Base-by-base conservation (phyloP, 2,329 filamentous ascomycete species). In the Monosporascus ibericus region DNA sequence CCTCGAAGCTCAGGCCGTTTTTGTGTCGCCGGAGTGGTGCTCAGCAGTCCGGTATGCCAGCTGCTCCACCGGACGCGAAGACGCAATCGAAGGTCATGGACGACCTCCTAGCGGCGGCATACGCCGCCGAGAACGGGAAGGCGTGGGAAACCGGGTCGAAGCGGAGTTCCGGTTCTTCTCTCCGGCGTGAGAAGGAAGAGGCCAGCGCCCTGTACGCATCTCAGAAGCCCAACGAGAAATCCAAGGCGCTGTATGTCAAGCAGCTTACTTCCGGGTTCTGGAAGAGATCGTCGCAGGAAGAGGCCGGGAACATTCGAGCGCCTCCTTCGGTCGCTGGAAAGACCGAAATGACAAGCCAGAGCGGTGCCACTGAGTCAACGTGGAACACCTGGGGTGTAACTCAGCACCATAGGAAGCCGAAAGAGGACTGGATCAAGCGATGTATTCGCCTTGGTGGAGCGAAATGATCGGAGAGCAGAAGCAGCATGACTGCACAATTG, bases 331-430 rank as follows among this genome's bases (percentile, higher is more conserved):
- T 60, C 14, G 53, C 58, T 17, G 58, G 51, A 5, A 50, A 44
- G 37, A 60, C 56, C 1, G 58, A 58, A 34, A 48, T 50, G 38
- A 57, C 58, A 11, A 42, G 27, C 40, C 40, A 44, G 40, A 46
- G 42, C 22, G 42, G 42, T 15, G 56, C 49, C 20, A 56, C 55
- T 1, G 58, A 60, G 48, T 57, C 52, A 18, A 60, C 58, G 3
- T 60, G 58, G 58, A 57, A 50, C 51, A 60, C 58, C 3, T 60
- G 58, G 58, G 58, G 58, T 22, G 57, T 54, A 48, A 48, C 49
- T 39, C 58, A 60, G 40, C 39, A 50, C 25, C 42, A 17, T 27
- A 53, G 55, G 34, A 40, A 48, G 48, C 52, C 53, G 3, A 58
- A 55, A 22, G 55, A 55, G 48, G 54, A 38, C 7, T 60, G 58